Evolutionary conservation across 2,329 filamentous ascomycete genomes (phyloP).

Genomic region (Botrytis elliptica): DNA sequence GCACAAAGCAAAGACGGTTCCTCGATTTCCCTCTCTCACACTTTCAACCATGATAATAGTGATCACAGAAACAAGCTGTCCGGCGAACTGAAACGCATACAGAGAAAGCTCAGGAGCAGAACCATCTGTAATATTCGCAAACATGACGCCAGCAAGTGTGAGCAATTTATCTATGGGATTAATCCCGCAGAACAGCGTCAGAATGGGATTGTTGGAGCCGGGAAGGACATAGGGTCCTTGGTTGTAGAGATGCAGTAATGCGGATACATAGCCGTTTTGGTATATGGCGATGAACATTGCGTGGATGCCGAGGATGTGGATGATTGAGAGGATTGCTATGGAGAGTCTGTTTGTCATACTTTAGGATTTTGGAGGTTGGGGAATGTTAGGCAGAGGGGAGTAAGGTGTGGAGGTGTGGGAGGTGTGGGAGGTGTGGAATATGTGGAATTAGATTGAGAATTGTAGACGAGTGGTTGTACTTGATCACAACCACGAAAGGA

Average conservation of each 20-base stretch:
- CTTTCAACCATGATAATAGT: no score
- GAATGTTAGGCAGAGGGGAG: neutral
- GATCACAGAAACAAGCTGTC: neutral
- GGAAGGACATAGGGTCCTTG: neutral
- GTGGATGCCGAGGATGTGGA: neutral
- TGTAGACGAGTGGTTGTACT: no score
- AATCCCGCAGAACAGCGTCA: neutral
- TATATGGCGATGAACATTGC: neutral
- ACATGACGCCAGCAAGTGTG: neutral
- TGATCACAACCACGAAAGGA: no score
- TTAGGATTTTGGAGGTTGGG: neutral
- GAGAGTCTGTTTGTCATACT: accelerated
- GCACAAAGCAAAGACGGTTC: no score
- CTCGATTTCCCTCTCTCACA: no score
- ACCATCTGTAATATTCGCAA: neutral
- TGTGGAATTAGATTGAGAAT: no score
- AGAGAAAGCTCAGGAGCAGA: neutral
- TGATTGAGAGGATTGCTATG: neutral
- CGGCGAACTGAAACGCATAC: neutral
- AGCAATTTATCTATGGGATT: accelerated
- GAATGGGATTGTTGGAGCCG: neutral
- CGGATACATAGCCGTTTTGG: neutral
- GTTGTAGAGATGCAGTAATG: neutral
- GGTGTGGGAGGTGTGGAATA: no score
- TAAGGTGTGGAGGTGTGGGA: no score